Conservation (phyloP, 345 rosid genomes). For the Conringia planisiliqua region DNA sequence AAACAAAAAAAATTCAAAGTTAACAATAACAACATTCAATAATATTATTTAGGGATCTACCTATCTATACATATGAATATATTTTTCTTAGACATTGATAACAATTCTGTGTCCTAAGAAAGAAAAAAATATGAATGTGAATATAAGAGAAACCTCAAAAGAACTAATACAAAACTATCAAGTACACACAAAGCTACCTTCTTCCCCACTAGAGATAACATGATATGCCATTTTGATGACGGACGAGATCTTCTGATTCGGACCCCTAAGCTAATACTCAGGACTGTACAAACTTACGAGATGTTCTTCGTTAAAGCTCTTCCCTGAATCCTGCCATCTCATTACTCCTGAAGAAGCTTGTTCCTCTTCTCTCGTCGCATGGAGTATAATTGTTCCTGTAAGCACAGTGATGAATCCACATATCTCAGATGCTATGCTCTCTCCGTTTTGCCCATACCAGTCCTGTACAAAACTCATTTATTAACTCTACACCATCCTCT, state of each 20-base stretch:
- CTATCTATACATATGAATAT: no score
- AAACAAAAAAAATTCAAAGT: not conserved
- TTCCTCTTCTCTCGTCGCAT: constrained; percentile 78
- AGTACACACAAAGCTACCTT: constrained; percentile 8
- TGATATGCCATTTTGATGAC: not conserved
- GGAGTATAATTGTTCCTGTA: constrained; percentile 81
- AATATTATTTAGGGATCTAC: no score
- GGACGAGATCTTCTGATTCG: not conserved
- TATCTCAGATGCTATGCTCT: constrained; percentile 80
- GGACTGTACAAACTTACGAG: constrained; percentile 45
- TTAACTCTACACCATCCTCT: not conserved
- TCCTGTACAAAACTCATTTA: constrained; percentile 44
- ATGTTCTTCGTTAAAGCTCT: constrained; percentile 62
- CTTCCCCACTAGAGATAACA: not conserved
- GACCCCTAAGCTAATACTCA: constrained; percentile 29
- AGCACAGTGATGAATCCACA: constrained; percentile 91
- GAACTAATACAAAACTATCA: not conserved
- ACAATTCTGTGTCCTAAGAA: no score
- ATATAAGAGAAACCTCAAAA: not conserved
- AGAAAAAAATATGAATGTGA: no score
- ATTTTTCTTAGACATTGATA: no score
- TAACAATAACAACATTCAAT: not conserved
- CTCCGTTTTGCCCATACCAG: constrained; percentile 75
- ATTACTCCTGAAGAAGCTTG: constrained; percentile 56
- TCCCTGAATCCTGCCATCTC: constrained; percentile 70